A percentile compares a stretch with the other conserved stretches of the same genome.
phyloP scores from a whole-genome alignment of 2,329 filamentous ascomycete genomes.

The Aurifilum marmelostoma region DNA sequence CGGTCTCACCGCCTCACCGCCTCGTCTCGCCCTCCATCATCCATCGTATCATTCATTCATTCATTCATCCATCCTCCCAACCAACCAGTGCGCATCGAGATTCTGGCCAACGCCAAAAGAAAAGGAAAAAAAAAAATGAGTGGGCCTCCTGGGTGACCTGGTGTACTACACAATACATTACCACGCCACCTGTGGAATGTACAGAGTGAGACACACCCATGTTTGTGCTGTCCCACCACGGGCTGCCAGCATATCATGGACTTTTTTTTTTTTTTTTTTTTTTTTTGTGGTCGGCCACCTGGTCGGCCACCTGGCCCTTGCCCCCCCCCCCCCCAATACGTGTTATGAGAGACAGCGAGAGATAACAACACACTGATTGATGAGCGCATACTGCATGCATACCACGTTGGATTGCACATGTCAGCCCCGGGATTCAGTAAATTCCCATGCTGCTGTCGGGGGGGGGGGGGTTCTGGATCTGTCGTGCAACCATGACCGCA shows the following conservation, averaged over 20 bases:
- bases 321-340: neutral
- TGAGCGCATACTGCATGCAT: neutral
- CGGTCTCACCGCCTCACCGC: slow-evolving; percentile 29
- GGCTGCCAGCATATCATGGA: neutral
- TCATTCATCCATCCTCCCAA: neutral
- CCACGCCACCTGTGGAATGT: slow-evolving; percentile 24
- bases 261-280: too few species aligned
- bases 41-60: slow-evolving; percentile 20
- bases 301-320: neutral
- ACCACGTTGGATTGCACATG: neutral
- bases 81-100: slow-evolving; percentile 20
- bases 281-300: too few species aligned
- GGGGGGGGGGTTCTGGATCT: neutral
- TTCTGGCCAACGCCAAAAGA: neutral
- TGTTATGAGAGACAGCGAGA: neutral
- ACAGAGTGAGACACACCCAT: slow-evolving; percentile 27
- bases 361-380: too few species aligned
- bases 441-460: slow-evolving; percentile 8
- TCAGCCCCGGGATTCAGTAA: slow-evolving; percentile 5
- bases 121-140: too few species aligned
- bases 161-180: too few species aligned
- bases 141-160: neutral
- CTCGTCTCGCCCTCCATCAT: slow-evolving; percentile 28
- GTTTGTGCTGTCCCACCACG: slow-evolving; percentile 13
- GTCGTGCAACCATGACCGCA: slow-evolving; percentile 18